Base-by-base conservation (phyloP, 352 stramenopile genomes). In the Peronospora destructor region DNA sequence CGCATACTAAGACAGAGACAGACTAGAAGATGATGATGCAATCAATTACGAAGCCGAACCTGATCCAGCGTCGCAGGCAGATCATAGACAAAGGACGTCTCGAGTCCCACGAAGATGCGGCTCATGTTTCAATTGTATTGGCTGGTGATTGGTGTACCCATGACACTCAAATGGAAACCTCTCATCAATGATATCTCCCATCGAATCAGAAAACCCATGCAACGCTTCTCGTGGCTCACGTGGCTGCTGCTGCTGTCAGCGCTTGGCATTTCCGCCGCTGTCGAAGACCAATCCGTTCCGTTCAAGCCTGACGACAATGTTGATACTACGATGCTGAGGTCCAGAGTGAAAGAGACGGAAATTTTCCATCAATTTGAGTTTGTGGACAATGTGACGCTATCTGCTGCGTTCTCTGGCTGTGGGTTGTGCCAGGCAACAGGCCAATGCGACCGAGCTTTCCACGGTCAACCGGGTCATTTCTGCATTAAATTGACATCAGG, bases 21-120 rank as follows among this genome's bases (percentile, higher is more conserved):
- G 10, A n/a, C 8, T 34, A 34, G 7, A 12, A 34, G 4, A 34
- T 34, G 30, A 34, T 34, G 30, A 37, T 6, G 6, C 8, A 39
- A 14, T n/a, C 1, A 11, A 28, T 2, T 2, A 46, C 2, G 29
- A 6, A 14, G 19, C 19, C 43, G 28, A 41, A 84, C 73, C 62
- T 76, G 70, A 59, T 84, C 65, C 30, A 90, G 70, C 42, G 66
- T 81, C 19, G 72, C 70, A 12, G 76, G 64, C 11, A 90, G 59
- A 49, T 90, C 79, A 49, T 79, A 59, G 42, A 71, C 71, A 61
- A 86, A 90, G 42, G 79, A 71, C 42, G 79, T 84, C 73, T 87
- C 79, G 45, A 83, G 65, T 16, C 79, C 79, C 46, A 89, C 71
- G 64, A 89, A 85, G 61, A 89, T 71, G 53, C 75, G 75, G 40